A percentile compares a stretch with the other conserved stretches of the same genome.
phyloP scores from a whole-genome alignment of 1,284 basidiomycete species.

The Cutaneotrichosporon arboriforme region DNA sequence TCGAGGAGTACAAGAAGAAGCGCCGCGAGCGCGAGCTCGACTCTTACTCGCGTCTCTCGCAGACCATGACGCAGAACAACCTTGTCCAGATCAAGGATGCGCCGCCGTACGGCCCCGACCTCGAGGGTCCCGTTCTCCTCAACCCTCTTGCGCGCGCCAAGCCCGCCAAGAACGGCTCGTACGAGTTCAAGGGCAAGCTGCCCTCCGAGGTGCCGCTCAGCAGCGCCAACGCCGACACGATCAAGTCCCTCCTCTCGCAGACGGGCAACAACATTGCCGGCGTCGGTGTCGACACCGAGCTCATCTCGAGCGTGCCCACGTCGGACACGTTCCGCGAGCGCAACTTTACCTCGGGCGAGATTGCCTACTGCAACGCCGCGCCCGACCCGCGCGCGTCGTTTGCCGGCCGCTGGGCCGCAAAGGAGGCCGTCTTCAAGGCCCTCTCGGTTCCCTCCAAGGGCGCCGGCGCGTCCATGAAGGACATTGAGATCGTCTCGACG shows the following conservation, averaged over 20 bases:
- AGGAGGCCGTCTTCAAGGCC: constrained; percentile 99
- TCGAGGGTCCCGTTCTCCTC: constrained; percentile 81
- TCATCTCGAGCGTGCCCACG: constrained; percentile 87
- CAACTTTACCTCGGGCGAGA: constrained; percentile 90
- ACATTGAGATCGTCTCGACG: constrained; percentile 86
- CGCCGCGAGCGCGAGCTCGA: constrained; percentile 66
- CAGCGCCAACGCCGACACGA: constrained; percentile 61
- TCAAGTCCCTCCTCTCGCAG: constrained; percentile 51
- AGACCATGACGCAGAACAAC: constrained; percentile 88
- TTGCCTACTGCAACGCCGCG: constrained; percentile 79
- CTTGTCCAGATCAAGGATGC: constrained; percentile 93
- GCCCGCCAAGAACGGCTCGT: constrained; percentile 81
- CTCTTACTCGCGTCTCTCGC: constrained; percentile 88
- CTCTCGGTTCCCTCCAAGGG: constrained; percentile 85
- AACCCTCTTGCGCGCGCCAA: constrained; percentile 86
- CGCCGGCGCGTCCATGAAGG: constrained; percentile 85
- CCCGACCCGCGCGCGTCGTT: constrained; percentile 84
- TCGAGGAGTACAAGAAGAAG: constrained; percentile 67
- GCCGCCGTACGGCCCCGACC: constrained; percentile 81
- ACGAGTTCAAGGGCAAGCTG: constrained; percentile 67
- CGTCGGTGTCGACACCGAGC: constrained; percentile 56
- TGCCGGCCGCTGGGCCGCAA: constrained; percentile 93
- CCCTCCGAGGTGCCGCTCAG: constrained; percentile 56
- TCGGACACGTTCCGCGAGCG: constrained; percentile 82
- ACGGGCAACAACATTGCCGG: constrained; percentile 23